These are phyloP conservation scores for Mrakia frigida DNA, from an alignment of 768 basidiomycete species.

Conservation along the genomic window DNA sequence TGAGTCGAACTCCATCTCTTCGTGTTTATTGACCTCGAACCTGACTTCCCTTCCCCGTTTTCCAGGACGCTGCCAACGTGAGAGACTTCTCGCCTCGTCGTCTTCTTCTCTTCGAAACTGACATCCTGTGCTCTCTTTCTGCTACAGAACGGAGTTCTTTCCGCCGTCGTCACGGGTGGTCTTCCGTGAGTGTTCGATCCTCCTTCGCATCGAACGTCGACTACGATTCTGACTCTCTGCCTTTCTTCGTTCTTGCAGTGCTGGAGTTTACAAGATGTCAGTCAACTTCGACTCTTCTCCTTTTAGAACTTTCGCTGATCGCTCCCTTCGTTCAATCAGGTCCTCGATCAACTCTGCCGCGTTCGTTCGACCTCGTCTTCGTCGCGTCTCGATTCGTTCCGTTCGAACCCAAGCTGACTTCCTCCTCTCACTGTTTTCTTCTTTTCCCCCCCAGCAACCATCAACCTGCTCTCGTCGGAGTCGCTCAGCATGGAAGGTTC, in stretches of 20 bases:
- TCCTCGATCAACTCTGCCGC: slow-evolving; percentile 7
- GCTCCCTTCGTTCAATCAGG: background rate
- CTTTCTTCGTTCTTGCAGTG: background rate
- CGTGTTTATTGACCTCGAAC: slow-evolving; percentile 46
- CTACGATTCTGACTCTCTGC: background rate
- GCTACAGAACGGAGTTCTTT: slow-evolving; percentile 48
- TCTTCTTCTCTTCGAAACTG: background rate
- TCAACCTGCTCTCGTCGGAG: slow-evolving; percentile 53
- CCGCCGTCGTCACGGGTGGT: slow-evolving; percentile 54
- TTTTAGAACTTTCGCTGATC: background rate
- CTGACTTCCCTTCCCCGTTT: slow-evolving; percentile 31
- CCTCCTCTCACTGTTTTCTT: background rate
- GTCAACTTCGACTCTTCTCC: background rate
- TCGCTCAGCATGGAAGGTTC: slow-evolving; percentile 56
- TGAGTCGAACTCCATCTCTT: slow-evolving; percentile 12
- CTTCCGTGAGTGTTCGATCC: slow-evolving; percentile 44
- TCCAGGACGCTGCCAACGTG: no score
- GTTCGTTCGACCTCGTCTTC: background rate
- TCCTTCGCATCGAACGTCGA: background rate
- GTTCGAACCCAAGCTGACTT: background rate
- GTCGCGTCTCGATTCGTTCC: background rate
- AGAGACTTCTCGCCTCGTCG: background rate
- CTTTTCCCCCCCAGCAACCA: slow-evolving; percentile 54
- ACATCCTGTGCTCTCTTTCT: background rate
- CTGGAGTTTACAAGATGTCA: slow-evolving; percentile 11